Percentiles rank a stretch among this genome's conserved stretches.
phyloP scores from a whole-genome alignment of 23 red algal genomes.

The Pyropia yezoensis region DNA sequence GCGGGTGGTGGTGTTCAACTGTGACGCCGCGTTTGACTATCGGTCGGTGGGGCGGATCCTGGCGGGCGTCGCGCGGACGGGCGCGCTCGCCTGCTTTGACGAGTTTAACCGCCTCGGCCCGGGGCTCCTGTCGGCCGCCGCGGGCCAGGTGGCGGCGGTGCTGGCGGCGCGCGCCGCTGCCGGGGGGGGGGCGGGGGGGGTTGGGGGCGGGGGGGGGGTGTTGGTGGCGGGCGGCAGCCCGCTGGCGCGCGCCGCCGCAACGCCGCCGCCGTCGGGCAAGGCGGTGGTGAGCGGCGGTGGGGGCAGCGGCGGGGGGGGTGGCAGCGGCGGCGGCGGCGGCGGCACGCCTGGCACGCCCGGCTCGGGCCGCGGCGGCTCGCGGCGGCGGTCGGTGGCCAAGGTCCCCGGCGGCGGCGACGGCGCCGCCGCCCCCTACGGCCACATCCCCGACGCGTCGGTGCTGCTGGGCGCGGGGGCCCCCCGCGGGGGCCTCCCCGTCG shows the following conservation, averaged over 20 bases:
- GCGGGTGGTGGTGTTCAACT: slow-evolving; percentile 56
- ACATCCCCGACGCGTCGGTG: too few relatives aligned
- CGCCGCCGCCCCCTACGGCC: slow-evolving; percentile 24
- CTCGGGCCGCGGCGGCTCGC: slow-evolving; percentile 14
- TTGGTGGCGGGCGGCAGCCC: too few relatives aligned
- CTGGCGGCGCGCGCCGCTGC: slow-evolving; percentile 2
- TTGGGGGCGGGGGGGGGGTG: too few relatives aligned
- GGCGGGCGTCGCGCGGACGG: slow-evolving; percentile 42
- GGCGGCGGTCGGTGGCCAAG: not conserved
- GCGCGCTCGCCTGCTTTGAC: slow-evolving; percentile 62
- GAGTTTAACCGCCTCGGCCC: slow-evolving; percentile 59
- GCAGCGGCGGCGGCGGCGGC: too few relatives aligned
- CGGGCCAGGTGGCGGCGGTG: slow-evolving; percentile 38
- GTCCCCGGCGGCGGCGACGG: too few relatives aligned
- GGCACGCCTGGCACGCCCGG: too few relatives aligned
- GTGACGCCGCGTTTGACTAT: slow-evolving; percentile 63
- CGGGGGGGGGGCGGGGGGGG: too few relatives aligned
- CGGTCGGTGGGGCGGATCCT: slow-evolving; percentile 54
- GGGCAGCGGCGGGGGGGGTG: too few relatives aligned
- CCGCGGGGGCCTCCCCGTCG: slow-evolving; percentile 13
- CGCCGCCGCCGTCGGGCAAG: too few relatives aligned
- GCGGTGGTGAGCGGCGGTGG: too few relatives aligned
- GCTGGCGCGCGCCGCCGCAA: too few relatives aligned
- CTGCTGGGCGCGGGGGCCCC: not conserved
- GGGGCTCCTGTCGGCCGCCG: slow-evolving; percentile 43